Base-by-base conservation (phyloP, 2,329 filamentous ascomycete genomes). In the Xylariaceae sp. region DNA sequence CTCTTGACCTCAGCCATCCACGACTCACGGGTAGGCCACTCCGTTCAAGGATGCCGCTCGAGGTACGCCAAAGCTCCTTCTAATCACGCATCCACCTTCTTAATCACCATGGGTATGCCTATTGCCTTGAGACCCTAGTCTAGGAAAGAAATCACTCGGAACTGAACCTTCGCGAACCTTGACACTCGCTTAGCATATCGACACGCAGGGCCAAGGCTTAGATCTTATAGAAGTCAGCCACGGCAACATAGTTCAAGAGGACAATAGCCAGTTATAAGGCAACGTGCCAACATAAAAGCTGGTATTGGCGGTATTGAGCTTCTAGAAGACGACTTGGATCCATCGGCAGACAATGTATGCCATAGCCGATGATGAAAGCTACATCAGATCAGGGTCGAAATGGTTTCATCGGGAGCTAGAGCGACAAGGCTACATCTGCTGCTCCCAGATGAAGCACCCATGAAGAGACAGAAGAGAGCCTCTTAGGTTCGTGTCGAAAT, bases 191-290 rank as follows among this genome's bases (percentile, higher is more conserved):
- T n/a, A n/a, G n/a, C n/a, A n/a, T n/a, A n/a, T 6, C 83, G 79
- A 66, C 82, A 86, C 74, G 74, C 44, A 79, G 64, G 12, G 84
- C 84, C 37, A 86, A 71, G 33, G 79, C 78, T 71, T 88, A 84
- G 61, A 87, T 83, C 76, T 87, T 80, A 74, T 86, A 88, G 52
- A 88, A 87, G 70, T 87, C 85, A 54, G 78, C 76, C 85, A 84
- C 87, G 48, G 77, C 78, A 34, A 86, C 79, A 71, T 87, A 85
- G 68, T 87, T 86, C 51, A 79, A 75, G 50, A 87, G 73, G 28
- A 87, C 81, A 50, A 88, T 80, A 51, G 83, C 84, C 23, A 80
- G n/a, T 75, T 76, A 9, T 57, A 52, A 1, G 82, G 83, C 7
- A 87, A 71, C 1, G 65, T 56, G 61, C 84, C 80, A 14, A 83